Conservation (phyloP, 495 filamentous ascomycete genomes). For the Tetracladium setigerum region DNA sequence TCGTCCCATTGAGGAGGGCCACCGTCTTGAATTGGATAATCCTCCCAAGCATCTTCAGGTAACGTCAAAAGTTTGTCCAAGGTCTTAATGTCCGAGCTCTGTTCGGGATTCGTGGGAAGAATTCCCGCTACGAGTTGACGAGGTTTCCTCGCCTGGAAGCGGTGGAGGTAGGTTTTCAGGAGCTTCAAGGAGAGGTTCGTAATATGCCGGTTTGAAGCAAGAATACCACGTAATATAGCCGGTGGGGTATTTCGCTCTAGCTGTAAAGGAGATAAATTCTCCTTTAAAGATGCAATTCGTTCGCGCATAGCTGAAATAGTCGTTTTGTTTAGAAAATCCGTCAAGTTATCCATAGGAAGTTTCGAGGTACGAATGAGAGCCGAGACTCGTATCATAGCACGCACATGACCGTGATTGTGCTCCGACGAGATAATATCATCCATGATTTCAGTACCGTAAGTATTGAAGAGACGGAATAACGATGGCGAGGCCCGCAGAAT, state of each 20-base stretch:
- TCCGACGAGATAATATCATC: not conserved
- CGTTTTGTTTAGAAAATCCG: too few relatives aligned
- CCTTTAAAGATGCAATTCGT: too few relatives aligned
- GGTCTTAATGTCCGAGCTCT: too few relatives aligned
- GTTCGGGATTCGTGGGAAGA: too few relatives aligned
- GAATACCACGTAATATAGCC: not conserved
- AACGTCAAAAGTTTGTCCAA: too few relatives aligned
- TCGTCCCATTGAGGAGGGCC: slow-evolving; percentile 3
- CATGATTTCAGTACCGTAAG: not conserved
- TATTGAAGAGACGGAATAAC: slow-evolving; percentile 1
- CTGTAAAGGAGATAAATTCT: too few relatives aligned
- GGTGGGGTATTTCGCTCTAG: not conserved
- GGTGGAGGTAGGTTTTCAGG: not conserved
- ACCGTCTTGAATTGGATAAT: not conserved
- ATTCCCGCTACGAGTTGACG: too few relatives aligned
- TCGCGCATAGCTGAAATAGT: too few relatives aligned
- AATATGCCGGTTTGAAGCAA: slow-evolving; percentile 1
- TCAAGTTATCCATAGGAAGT: too few relatives aligned
- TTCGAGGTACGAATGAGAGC: not conserved
- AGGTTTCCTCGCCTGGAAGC: slow-evolving; percentile 1
- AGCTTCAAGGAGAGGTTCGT: not conserved
- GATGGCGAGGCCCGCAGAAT: slow-evolving; percentile 3
- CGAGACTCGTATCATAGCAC: not conserved
- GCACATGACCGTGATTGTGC: not conserved
- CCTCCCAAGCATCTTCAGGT: too few relatives aligned